Base-by-base conservation (phyloP, 345 rosid species). In the Heritiera littoralis region DNA sequence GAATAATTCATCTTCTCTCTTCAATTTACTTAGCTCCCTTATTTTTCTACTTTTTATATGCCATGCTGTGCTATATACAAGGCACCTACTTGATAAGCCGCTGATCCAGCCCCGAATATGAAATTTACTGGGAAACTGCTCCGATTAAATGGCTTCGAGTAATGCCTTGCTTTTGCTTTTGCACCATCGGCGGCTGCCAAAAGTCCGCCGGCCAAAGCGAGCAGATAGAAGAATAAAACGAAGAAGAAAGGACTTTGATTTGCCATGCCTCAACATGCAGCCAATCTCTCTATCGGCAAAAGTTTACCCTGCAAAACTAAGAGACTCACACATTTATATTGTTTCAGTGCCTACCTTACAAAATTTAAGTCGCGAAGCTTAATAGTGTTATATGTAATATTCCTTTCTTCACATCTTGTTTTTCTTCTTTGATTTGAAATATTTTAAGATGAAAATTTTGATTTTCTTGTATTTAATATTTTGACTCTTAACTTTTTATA, bases 61-160 rank as follows among this genome's bases (percentile, higher is more conserved):
- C 5, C 38, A 1, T 1, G 1, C 2, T 3, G 8, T 59, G 14
- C 0, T 3, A 20, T 59, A 9, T 59, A 0, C 12, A 12, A 5
- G 1, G 12, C 5, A 68, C 18, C 2, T 14, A 85, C 90, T 83
- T 87, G 86, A n/a, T 82, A 87, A 40, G 88, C 80, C 1, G 88
- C 72, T 6, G 90, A 84, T 8, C 88, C 90, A 5, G 88, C 77
- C 15, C 90, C 90, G 18, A 87, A 87, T 30, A 85, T 32, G 66
- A 87, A 85, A 67, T 80, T 86, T 1, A 55, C n/a, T 0, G 87
- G 88, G 43, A 87, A 87, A 65, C 80, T 74, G 35, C 67, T 81
- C 7, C 87, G 70, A 68, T 84, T 87, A 20, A 78, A 61, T 32
- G 70, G 46, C 30, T 9, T 52, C 7, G 35, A 51, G 5, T 52